Base-by-base conservation (phyloP, 2,329 filamentous ascomycete species). In the Sclerotinia minor region DNA sequence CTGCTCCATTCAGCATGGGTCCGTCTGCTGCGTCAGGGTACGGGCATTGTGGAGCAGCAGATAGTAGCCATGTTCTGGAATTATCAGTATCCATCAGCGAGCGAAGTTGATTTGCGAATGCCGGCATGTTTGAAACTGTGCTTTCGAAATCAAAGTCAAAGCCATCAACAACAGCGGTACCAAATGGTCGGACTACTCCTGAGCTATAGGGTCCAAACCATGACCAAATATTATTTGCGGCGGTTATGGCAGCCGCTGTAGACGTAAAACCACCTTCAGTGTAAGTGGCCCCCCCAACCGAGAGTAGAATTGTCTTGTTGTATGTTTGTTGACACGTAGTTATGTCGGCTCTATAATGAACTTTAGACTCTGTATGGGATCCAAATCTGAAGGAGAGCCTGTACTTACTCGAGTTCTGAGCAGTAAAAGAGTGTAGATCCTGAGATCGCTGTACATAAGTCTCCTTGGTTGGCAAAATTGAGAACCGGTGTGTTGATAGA, bases 101-200 rank as follows among this genome's bases (percentile, higher is more conserved):
- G 41, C 87, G 85, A 13, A 92, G 82, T 65, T 83, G 80, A 49
- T 81, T 79, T 1, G 83, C 88, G 72, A 92, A 90, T 1, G 84
- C 79, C 0, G 80, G 81, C 79, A 89, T 86, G 78, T 91, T 88
- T 59, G 78, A 77, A 19, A 84, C 83, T 3, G 78, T 77, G 5
- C 65, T 81, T 79, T 92, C 90, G 70, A 92, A 88, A 76, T 93
- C 90, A 71, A 92, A 87, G 78, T 93, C 90, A 76, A 93, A 92
- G 5, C 91, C 91, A 76, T 93, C 89, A 53, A 93, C 79, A 5
- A 85, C 81, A 13, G 87, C 85, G 17, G 79, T 78, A 65, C 88
- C 88, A 75, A 92, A 92, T 1, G 90, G 90, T 11, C 91, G 85
- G 67, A 85, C 81, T 9, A 80, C 80, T 1, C 77, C 78, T 52